Conservation (phyloP, 1,284 basidiomycete genomes). For the Cryptococcus jaspeensis region DNA sequence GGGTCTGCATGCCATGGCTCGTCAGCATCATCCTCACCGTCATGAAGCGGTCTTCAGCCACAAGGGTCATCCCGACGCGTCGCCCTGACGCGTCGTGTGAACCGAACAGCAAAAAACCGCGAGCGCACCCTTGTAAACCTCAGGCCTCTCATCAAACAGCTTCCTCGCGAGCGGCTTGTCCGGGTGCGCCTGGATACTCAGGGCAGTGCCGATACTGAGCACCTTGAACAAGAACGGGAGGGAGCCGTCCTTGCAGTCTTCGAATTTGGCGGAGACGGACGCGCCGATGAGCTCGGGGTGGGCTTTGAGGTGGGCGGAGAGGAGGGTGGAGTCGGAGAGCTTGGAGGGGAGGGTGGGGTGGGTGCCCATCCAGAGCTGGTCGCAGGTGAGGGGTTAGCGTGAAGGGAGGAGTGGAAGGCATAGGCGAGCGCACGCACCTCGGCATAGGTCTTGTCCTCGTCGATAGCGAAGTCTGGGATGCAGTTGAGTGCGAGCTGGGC, state of each 20-base stretch:
- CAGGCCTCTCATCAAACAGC: conserved; percentile 71
- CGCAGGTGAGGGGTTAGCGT: neutral
- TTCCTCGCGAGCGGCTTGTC: conserved; percentile 83
- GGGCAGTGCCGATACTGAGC: conserved; percentile 86
- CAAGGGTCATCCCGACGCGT: neutral
- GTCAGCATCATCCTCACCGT: neutral
- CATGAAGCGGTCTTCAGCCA: too few species aligned
- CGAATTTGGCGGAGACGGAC: conserved; percentile 63
- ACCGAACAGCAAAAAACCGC: neutral
- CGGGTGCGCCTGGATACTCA: conserved; percentile 97
- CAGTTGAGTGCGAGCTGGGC: conserved; percentile 56
- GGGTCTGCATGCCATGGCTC: conserved; percentile 16
- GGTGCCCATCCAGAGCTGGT: conserved; percentile 99
- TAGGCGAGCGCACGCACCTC: conserved; percentile 55
- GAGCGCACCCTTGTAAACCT: conserved; percentile 80
- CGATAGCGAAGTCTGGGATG: conserved; percentile 56
- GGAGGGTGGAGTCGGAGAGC: conserved; percentile 56
- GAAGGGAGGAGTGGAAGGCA: neutral
- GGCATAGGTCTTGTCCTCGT: conserved; percentile 62
- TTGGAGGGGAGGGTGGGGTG: conserved; percentile 84
- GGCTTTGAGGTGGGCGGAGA: conserved; percentile 64
- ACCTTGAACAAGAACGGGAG: conserved; percentile 94
- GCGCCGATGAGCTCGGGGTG: conserved; percentile 65
- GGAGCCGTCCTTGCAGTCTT: conserved; percentile 63
- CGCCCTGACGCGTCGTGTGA: neutral